Base-by-base conservation (phyloP, 1,284 basidiomycete genomes). In the Irpex lacteus region DNA sequence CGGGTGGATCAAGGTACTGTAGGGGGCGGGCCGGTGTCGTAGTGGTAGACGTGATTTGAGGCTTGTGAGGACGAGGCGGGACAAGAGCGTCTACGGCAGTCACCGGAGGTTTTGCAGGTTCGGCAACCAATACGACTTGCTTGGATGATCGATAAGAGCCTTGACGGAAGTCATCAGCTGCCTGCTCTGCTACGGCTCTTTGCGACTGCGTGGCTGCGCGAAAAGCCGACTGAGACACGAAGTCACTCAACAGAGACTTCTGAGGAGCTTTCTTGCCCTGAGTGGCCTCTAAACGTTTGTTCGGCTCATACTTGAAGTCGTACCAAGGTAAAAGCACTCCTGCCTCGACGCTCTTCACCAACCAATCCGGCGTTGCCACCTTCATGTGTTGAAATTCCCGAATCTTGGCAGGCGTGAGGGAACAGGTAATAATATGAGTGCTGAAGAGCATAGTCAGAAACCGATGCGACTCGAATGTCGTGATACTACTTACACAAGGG, bases 401-500 rank as follows among this genome's bases (percentile, higher is more conserved):
- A 57, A 94, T 84, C 77, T 98, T 98, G 60, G 89, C 88, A 0
- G 95, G 89, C 0, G 97, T 98, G 38, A 99, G 83, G 21, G 93
- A 90, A 63, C 90, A 92, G 0, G 97, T 96, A 62, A 99, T 82
- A 68, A 98, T 90, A 73, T 96, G 95, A 0, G 94, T 96, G 49
- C 91, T 92, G 26, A 26, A 26, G 26, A 26, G 26, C 26, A 26
- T 26, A 26, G 26, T 26, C 26, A 26, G 26, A 26, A 26, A 26
- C 26, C 4, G 26, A 26, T 26, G 26, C 26, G 26, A 26, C 26
- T 26, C 26, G 26, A 26, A 26, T 26, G 26, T 26, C 26, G 26
- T 26, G 26, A 26, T 26, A 26, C 40, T 36, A 82, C 89, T 63
- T 72, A 93, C 89, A 93, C 89, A 36, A 87, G 71, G 3, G 82